Conservation (phyloP, 2,329 filamentous ascomycete species). For the Verticillium nonalfalfae region DNA sequence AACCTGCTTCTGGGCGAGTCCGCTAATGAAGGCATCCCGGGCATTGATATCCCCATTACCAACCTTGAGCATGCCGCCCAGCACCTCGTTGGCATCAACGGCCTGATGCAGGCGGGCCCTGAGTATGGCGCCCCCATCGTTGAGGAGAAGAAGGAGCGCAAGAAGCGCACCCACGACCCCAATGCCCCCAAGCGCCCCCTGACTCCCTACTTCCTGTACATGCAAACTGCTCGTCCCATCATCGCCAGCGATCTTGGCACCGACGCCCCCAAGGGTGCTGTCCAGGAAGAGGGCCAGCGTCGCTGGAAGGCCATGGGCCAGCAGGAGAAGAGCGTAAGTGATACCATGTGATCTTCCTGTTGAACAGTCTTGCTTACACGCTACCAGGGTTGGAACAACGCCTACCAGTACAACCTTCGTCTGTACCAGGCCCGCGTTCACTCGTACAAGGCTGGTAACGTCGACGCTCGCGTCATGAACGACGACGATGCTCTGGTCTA, state of each 20-base stretch:
- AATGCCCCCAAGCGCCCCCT: slow-evolving; percentile 92
- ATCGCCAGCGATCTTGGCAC: slow-evolving; percentile 73
- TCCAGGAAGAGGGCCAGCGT: slow-evolving; percentile 79
- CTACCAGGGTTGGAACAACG: slow-evolving; percentile 52
- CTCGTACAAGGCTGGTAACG: slow-evolving; percentile 57
- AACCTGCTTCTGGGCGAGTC: slow-evolving; percentile 71
- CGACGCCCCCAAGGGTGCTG: slow-evolving; percentile 75
- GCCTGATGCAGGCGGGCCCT: not conserved
- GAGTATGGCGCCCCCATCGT: slow-evolving; percentile 30
- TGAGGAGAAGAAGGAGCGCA: slow-evolving; percentile 79
- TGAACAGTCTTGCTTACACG: slow-evolving; percentile 4
- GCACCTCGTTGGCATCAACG: slow-evolving; percentile 31
- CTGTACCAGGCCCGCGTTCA: slow-evolving; percentile 60
- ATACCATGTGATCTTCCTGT: not conserved
- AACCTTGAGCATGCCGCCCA: slow-evolving; percentile 47
- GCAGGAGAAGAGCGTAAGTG: slow-evolving; percentile 57
- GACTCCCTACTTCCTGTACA: slow-evolving; percentile 93
- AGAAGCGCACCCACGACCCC: slow-evolving; percentile 81
- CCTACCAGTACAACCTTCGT: slow-evolving; percentile 61
- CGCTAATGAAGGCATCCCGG: slow-evolving; percentile 35
- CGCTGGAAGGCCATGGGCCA: slow-evolving; percentile 77
- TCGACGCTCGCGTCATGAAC: slow-evolving; percentile 51
- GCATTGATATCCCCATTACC: slow-evolving; percentile 35
- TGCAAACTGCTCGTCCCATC: slow-evolving; percentile 77
- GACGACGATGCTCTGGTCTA: slow-evolving; percentile 56